Base-by-base conservation (phyloP, 768 basidiomycete genomes). In the Tricholomella constricta region DNA sequence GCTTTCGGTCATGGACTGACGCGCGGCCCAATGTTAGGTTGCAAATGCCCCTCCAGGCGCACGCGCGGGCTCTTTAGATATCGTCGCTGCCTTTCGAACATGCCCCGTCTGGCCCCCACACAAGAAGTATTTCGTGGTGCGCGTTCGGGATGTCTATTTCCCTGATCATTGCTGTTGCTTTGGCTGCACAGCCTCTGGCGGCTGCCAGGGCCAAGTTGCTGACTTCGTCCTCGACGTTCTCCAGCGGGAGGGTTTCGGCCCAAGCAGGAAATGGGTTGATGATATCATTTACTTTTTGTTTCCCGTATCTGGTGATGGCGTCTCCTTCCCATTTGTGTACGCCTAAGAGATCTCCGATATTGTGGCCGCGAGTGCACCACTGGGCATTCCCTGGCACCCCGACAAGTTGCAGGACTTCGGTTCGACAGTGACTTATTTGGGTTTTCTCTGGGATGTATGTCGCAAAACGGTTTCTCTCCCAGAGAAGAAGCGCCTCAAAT, bases 201-300 rank as follows among this genome's bases (percentile, higher is more conserved):
- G 68, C 6, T 62, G 58, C 23, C 60, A 65, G 0, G 63, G 65
- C 0, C 35, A 49, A 19, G 61, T 69, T 6, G 58, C 57, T 0
- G 57, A 60, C 17, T 59, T 61, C 0, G 43, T 59, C 0, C 52
- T 63, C 0, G 62, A 65, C n/a, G 67, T 72, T 7, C 64, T 62
- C 56, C 10, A 54, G 2, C 27, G 36, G 0, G 43, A 58, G 22
- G 52, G 43, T 2, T 54, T 66, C 14, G 27, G 45, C 1, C 62
- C 68, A 4, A 8, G 45, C 1, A n/a, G 41, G 11, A 69, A 70
- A 36, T 70, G 67, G 64, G 70, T 69, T 1, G 71, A 76, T 55
- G 67, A 76, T 35, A 57, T 69, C 43, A 41, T 60, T 7, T 20
- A 64, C 2, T 60, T 70, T 23, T 54, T 41, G 1, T 52, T 48